phyloP scores from a whole-genome alignment of 1,139 yeast species.

The Diutina mesorugosa region DNA sequence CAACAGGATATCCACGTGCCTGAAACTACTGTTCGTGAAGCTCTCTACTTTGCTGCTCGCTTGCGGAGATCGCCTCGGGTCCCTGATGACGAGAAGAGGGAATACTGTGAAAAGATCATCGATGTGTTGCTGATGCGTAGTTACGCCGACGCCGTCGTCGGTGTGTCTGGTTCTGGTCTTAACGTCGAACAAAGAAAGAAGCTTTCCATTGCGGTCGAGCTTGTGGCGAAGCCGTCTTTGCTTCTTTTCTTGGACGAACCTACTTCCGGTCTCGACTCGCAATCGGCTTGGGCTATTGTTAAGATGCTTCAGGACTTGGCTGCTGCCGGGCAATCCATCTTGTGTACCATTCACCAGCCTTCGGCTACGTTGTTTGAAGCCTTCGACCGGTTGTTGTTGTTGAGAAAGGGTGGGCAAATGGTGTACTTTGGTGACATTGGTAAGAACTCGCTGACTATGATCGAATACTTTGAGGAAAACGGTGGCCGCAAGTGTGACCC shows the following conservation, averaged over 20 bases:
- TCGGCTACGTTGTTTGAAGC: slow-evolving; percentile 67
- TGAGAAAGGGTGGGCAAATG: slow-evolving; percentile 66
- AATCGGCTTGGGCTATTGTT: slow-evolving; percentile 82
- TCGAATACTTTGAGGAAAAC: slow-evolving; percentile 53
- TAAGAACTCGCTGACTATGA: slow-evolving; percentile 42
- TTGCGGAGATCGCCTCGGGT: slow-evolving; percentile 54
- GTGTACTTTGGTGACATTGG: slow-evolving; percentile 79
- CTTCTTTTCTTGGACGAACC: slow-evolving; percentile 83
- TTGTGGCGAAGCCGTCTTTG: slow-evolving; percentile 78
- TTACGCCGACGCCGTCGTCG: slow-evolving; percentile 75
- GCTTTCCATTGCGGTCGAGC: slow-evolving; percentile 73
- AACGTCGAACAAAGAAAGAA: slow-evolving; percentile 83
- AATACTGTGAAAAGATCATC: slow-evolving; percentile 61
- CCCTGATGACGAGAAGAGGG: slow-evolving; percentile 46
- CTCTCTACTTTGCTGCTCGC: slow-evolving; percentile 58
- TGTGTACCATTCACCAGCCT: slow-evolving; percentile 80
- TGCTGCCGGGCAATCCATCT: slow-evolving; percentile 67
- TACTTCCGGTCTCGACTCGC: slow-evolving; percentile 86
- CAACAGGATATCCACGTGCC: slow-evolving; percentile 69
- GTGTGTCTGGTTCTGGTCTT: slow-evolving; percentile 66
- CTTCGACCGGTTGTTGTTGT: slow-evolving; percentile 61
- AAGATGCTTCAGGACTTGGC: slow-evolving; percentile 66
- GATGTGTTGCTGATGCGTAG: slow-evolving; percentile 56
- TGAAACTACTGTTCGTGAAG: slow-evolving; percentile 70
- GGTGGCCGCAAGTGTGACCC: slow-evolving; percentile 51